Conservation (phyloP, 768 basidiomycete genomes). For the Agaricus blazei region DNA sequence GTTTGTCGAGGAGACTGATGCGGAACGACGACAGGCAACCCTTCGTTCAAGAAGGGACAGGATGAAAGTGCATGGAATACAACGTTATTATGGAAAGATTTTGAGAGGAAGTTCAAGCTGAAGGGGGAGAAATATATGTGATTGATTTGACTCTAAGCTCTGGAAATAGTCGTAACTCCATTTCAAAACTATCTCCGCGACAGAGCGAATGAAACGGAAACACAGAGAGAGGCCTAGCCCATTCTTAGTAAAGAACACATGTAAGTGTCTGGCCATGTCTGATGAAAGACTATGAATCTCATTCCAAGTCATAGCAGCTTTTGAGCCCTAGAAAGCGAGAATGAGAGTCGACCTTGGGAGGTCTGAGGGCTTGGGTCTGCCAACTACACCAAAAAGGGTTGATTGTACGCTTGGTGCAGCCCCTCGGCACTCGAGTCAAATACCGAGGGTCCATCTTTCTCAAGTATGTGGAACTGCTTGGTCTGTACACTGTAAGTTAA, state of each 20-base stretch:
- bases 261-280: neutral
- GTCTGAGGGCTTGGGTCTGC: slow-evolving; percentile 37
- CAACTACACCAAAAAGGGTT: slow-evolving; percentile 23
- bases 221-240: neutral
- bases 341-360: slow-evolving; percentile 22
- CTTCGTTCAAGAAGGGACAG: slow-evolving; percentile 37
- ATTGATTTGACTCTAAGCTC: slow-evolving; percentile 13
- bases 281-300: neutral
- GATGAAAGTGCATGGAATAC: slow-evolving; percentile 34
- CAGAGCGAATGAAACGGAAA: slow-evolving; percentile 3
- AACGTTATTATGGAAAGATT: slow-evolving; percentile 35
- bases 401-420: slow-evolving; percentile 19
- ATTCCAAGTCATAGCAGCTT: neutral
- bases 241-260: neutral
- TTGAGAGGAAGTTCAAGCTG: slow-evolving; percentile 48
- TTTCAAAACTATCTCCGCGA: slow-evolving; percentile 13
- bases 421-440: slow-evolving; percentile 10
- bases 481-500: slow-evolving; percentile 60
- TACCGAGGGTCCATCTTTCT: neutral
- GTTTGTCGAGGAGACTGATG: slow-evolving; percentile 35
- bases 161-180: slow-evolving; percentile 13
- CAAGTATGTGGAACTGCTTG: slow-evolving; percentile 44
- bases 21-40: slow-evolving; percentile 47
- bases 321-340: neutral
- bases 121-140: neutral